Evolutionary conservation across 495 filamentous ascomycete genomes (phyloP).

Genomic region (Neohortaea acidophila): DNA sequence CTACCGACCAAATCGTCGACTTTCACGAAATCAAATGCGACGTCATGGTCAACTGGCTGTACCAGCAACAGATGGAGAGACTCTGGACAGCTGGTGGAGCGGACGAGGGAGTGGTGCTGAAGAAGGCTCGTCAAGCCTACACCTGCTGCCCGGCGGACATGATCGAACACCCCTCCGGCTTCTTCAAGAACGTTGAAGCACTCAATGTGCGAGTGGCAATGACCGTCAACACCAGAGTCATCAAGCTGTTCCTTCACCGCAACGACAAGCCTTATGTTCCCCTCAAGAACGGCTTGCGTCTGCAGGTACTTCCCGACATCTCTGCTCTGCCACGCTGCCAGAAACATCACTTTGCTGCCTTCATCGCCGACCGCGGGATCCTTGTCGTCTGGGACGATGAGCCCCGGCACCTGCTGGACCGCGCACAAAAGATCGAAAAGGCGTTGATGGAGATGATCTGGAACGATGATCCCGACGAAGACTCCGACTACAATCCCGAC

Average conservation of each 20-base stretch:
- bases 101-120: constrained; percentile 55
- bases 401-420: constrained; percentile 45
- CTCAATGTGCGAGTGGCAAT: constrained; percentile 42
- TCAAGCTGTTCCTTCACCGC: constrained; percentile 59
- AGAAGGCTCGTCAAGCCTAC: constrained; percentile 50
- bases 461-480: constrained; percentile 36
- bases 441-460: constrained; percentile 56
- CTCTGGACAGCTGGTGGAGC: constrained; percentile 56
- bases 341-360: constrained; percentile 64
- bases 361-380: constrained; percentile 50
- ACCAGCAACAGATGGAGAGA: constrained; percentile 57
- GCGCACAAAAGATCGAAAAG: constrained; percentile 53
- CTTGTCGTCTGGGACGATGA: constrained; percentile 69
- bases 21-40: constrained; percentile 70
- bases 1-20: no score
- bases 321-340: constrained; percentile 49
- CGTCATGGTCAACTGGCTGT: constrained; percentile 69
- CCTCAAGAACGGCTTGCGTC: constrained; percentile 53
- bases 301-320: constrained; percentile 57
- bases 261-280: constrained; percentile 60
- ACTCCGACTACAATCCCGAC: constrained; percentile 31
- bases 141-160: constrained; percentile 52
- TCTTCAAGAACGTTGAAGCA: constrained; percentile 38
- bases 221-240: constrained; percentile 61
- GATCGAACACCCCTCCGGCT: constrained; percentile 39